Evolutionary conservation across 768 basidiomycete genomes (phyloP).

Genomic region (Boletus tylopilopsis): DNA sequence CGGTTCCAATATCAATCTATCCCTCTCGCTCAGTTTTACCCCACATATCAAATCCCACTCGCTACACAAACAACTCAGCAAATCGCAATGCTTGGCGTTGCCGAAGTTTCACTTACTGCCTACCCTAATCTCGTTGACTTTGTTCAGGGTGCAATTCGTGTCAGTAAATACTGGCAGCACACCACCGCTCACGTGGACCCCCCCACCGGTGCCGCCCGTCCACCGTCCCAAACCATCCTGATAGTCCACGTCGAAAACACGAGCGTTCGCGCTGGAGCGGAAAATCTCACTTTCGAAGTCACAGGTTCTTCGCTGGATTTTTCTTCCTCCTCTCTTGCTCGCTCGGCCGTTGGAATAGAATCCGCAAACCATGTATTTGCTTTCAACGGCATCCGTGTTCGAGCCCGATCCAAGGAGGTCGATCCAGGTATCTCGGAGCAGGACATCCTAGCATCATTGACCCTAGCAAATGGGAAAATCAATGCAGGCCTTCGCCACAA

Average conservation of each 20-base stretch:
- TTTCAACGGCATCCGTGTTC: conserved; percentile 52
- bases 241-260: conserved; percentile 42
- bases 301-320: conserved; percentile 33
- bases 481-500: conserved; percentile 50
- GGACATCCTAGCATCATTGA: conserved; percentile 60
- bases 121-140: conserved; percentile 61
- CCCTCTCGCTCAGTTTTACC: conserved; percentile 8
- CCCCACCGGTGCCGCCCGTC: not conserved
- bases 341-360: conserved; percentile 23
- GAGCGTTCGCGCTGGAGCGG: conserved; percentile 61
- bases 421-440: conserved; percentile 39
- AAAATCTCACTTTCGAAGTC: conserved; percentile 65
- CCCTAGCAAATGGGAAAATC: conserved; percentile 42
- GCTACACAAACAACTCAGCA: conserved; percentile 15
- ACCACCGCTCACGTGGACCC: not conserved
- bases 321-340: conserved; percentile 20
- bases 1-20: conserved; percentile 23
- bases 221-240: conserved; percentile 33
- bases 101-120: conserved; percentile 40
- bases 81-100: conserved; percentile 34
- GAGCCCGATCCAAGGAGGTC: conserved; percentile 51
- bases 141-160: conserved; percentile 51
- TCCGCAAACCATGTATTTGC: conserved; percentile 47
- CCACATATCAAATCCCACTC: conserved; percentile 14
- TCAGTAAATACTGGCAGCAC: conserved; percentile 37